A percentile compares a stretch with the other conserved stretches of the same genome.
Evolutionary conservation across 2,329 filamentous ascomycete species (phyloP).

Genomic region (Fusarium decemcellulare): DNA sequence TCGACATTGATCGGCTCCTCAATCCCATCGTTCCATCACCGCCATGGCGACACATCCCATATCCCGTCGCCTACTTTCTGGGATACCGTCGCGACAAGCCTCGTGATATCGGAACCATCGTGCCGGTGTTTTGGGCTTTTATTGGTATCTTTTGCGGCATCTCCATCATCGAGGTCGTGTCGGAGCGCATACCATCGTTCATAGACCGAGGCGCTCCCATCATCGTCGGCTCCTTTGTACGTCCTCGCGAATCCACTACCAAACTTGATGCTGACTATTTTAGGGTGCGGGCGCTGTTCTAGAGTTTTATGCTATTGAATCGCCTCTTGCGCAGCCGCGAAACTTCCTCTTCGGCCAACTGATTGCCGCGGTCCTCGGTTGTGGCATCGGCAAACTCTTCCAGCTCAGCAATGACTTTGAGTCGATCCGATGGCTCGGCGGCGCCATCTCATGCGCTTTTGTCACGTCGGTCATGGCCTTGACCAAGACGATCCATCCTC

Average conservation of each 20-base stretch:
- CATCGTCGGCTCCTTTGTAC: constrained; percentile 79
- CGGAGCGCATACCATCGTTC: constrained; percentile 68
- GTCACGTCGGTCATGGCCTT: constrained; percentile 76
- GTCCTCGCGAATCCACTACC: constrained; percentile 47
- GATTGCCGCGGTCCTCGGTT: constrained; percentile 72
- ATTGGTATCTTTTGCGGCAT: constrained; percentile 75
- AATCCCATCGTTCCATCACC: constrained; percentile 79
- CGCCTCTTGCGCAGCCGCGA: constrained; percentile 80
- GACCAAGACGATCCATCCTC: constrained; percentile 81
- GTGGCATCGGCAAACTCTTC: constrained; percentile 77
- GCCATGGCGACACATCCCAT: constrained; percentile 74
- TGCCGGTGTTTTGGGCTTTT: constrained; percentile 73
- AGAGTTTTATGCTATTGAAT: constrained; percentile 79
- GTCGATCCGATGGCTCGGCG: constrained; percentile 73
- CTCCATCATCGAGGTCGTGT: constrained; percentile 70
- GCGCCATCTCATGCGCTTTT: constrained; percentile 74
- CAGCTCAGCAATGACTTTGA: constrained; percentile 62
- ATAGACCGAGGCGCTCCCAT: constrained; percentile 66
- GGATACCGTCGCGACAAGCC: constrained; percentile 67
- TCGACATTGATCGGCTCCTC: constrained; percentile 84
- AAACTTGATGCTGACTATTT: not conserved
- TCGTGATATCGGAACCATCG: constrained; percentile 67
- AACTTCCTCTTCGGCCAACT: constrained; percentile 79
- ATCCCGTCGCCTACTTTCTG: constrained; percentile 76
- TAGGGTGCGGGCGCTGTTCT: constrained; percentile 83